Conservation (phyloP, 1,284 basidiomycete species). For the Rhodotorula sp. region DNA sequence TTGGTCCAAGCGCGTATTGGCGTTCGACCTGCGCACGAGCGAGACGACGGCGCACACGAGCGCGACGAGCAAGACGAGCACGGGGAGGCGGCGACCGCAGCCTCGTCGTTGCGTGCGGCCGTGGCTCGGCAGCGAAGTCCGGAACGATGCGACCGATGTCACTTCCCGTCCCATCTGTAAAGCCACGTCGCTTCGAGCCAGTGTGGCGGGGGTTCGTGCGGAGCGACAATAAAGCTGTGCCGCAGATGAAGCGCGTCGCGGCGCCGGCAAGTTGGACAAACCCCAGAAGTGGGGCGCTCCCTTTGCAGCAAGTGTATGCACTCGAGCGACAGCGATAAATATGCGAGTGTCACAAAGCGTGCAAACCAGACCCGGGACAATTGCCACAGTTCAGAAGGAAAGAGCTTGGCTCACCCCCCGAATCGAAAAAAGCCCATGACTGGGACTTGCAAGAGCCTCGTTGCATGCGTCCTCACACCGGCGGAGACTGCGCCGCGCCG, state of each 20-base stretch:
- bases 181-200: no score
- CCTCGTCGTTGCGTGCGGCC: neutral
- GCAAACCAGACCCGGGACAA: no score
- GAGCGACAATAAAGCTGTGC: neutral
- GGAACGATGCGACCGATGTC: slow-evolving; percentile 11
- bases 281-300: neutral
- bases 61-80: slow-evolving; percentile 14
- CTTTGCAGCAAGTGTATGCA: no score
- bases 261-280: no score
- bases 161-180: slow-evolving; percentile 6
- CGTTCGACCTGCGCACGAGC: neutral
- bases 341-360: no score
- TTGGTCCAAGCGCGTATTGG: neutral
- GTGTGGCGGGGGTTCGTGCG: no score
- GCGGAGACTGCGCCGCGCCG: neutral
- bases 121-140: slow-evolving; percentile 1
- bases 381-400: no score
- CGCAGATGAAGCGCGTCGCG: no score
- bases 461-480: neutral
- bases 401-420: no score
- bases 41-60: slow-evolving; percentile 11
- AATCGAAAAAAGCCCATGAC: no score
- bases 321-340: no score
- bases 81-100: slow-evolving; percentile 1
- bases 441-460: no score